phyloP scores from a whole-genome alignment of 192 early-diverging fungal species.

The Umbelopsis ramanniana region DNA sequence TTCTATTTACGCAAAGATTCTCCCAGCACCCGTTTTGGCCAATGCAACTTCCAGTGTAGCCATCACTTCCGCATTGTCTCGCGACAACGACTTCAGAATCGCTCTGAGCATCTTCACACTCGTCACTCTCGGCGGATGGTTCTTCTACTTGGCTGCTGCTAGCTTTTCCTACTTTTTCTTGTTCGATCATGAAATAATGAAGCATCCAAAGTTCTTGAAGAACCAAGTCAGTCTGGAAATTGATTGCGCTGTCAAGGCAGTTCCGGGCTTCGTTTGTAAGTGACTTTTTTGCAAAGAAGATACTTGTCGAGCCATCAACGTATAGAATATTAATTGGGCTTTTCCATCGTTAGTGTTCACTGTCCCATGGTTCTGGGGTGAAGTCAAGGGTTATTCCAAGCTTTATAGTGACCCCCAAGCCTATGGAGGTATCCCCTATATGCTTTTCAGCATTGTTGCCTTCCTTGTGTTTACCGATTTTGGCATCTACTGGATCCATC shows the following conservation, averaged over 20 bases:
- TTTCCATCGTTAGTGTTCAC: constrained; percentile 61
- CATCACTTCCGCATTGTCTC: constrained; percentile 46
- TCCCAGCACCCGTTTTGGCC: constrained; percentile 46
- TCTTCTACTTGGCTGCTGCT: constrained; percentile 85
- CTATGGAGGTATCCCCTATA: constrained; percentile 54
- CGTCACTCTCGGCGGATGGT: constrained; percentile 69
- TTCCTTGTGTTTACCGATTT: constrained; percentile 96
- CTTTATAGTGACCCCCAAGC: constrained; percentile 70
- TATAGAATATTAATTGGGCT: neutral
- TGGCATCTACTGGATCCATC: constrained; percentile 97
- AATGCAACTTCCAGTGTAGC: constrained; percentile 41
- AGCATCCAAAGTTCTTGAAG: constrained; percentile 92
- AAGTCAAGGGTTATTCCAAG: constrained; percentile 87
- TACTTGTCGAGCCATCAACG: too few relatives aligned
- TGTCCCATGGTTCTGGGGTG: constrained; percentile 89
- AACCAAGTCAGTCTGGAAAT: constrained; percentile 94
- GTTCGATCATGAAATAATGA: constrained; percentile 88
- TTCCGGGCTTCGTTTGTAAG: constrained; percentile 75
- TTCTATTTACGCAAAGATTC: constrained; percentile 55
- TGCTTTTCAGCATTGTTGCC: constrained; percentile 61
- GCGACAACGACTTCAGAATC: constrained; percentile 75
- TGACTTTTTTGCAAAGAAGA: neutral
- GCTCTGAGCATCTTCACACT: constrained; percentile 72
- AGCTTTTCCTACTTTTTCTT: constrained; percentile 80
- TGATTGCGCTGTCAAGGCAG: constrained; percentile 70